Percentiles rank a stretch among this genome's conserved stretches.
Evolutionary conservation across 306 rosid species (phyloP).

Genomic region (Castanea mollissima): DNA sequence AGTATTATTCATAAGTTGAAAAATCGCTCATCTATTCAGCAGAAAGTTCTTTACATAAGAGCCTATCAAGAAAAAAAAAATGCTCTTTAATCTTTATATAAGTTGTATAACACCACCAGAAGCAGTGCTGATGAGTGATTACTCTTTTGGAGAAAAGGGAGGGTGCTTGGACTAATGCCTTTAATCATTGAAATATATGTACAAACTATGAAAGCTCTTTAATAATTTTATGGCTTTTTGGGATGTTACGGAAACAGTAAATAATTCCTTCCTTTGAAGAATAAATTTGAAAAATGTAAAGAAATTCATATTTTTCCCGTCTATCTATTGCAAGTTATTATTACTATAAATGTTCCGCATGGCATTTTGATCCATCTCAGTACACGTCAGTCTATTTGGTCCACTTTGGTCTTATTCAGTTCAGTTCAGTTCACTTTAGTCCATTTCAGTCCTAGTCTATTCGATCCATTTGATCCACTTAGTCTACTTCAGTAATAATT

Average conservation of each 20-base stretch:
- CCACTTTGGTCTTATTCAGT: too few species aligned
- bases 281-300: background rate
- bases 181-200: background rate
- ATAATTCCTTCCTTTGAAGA: background rate
- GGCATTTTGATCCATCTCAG: fast-evolving
- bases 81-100: background rate
- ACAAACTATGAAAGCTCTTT: background rate
- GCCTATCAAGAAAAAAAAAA: too few species aligned
- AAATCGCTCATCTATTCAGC: background rate
- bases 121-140: background rate
- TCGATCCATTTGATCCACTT: too few species aligned
- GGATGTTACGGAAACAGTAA: background rate
- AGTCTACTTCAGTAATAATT: fast-evolving
- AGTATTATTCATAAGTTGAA: background rate
- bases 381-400: too few species aligned
- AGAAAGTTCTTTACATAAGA: background rate
- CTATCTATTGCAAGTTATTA: background rate
- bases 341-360: too few species aligned
- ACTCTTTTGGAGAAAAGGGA: background rate
- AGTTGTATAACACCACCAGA: background rate
- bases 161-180: background rate
- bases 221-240: background rate
- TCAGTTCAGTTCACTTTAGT: fast-evolving
- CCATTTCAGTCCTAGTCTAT: too few species aligned
- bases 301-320: background rate